Evolutionary conservation across 768 basidiomycete genomes (phyloP), one percentile per base, ranked within the genome.

Genomic region (Lactifluus hygrophoroides): DNA sequence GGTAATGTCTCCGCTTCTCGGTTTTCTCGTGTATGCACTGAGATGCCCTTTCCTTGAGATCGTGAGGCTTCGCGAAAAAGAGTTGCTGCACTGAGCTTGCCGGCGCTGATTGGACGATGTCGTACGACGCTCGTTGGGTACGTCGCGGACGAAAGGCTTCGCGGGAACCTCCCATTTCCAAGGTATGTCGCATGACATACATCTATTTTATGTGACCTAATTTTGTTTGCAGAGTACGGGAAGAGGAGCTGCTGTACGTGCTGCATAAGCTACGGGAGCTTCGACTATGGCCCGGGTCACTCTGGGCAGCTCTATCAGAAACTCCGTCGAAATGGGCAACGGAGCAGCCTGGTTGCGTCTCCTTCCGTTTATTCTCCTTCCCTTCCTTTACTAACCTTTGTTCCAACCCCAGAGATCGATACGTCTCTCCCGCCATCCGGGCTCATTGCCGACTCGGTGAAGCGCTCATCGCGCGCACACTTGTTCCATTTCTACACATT

Each of bases 81-180:
- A 19, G 75, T 95, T 3, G 89, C 94, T 1, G 81, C 85, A 1
- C 70, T 94, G 43, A 81, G 80, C 61, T 69, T 94, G 6, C 83
- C 90, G 0, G 77, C 84, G 1, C 72, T 97, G 28, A 73, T 97
- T 27, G 81, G 79, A 60, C 83, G 94, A n/a, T 93, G 89, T 71
- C 78, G 80, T 44, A 73, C 76, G 1, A 77, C 83, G 0, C 72
- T 97, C 55, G 75, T 81, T 17, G 76, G 80, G 8, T 97, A 88
- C 66, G 76, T 95, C 16, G 92, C 90, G 0, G 95, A 97, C 65
- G 85, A 88, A 63, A 79, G 82, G 2, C 67, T 97, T 32, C 80
- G 94, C n/a, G 93, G 94, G 1, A 81, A 80, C 59, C 75, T 94
- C 58, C 95, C 95, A 1, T 94, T 96, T 71, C 84, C 90, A 43